A percentile compares a stretch with the other conserved stretches of the same genome.
Conservation (phyloP, 164 flowering plant genomes). For the Tetrastigma voinierianum region DNA sequence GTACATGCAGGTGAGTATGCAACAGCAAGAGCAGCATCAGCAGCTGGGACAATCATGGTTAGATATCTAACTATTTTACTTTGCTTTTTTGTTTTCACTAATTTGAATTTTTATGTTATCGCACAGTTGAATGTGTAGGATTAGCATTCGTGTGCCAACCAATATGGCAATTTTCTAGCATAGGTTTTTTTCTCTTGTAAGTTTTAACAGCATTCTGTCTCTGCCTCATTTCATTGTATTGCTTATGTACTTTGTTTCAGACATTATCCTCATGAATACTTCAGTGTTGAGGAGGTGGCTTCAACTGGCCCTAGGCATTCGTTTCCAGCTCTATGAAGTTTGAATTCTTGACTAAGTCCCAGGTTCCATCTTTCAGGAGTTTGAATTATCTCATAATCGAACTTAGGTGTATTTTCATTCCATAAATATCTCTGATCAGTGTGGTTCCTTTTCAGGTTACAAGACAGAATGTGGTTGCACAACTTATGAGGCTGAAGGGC, state of each 20-base stretch:
- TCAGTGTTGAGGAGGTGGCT: constrained; percentile 91
- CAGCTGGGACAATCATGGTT: constrained; percentile 91
- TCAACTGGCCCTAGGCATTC: constrained; percentile 85
- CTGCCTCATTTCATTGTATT: neutral
- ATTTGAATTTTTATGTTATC: neutral
- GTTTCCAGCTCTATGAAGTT: constrained; percentile 90
- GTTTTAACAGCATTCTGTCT: neutral
- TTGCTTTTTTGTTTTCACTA: neutral
- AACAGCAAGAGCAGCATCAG: constrained; percentile 89
- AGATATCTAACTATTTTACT: constrained; percentile 13
- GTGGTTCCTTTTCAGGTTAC: constrained; percentile 48
- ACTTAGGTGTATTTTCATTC: neutral
- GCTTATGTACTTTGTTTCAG: constrained; percentile 34
- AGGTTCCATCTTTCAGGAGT: neutral
- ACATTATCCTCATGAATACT: constrained; percentile 85
- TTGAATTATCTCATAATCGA: neutral
- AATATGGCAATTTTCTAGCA: neutral
- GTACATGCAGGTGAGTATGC: constrained; percentile 79
- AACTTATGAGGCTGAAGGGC: constrained; percentile 93
- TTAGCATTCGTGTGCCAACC: neutral
- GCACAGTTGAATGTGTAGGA: too few species aligned
- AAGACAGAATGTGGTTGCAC: constrained; percentile 76
- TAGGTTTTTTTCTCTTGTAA: neutral
- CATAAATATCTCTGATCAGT: too few species aligned
- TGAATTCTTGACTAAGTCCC: neutral